Percentiles rank a stretch among this genome's conserved stretches.
Conservation (phyloP, 169 alveolate species). For the Plasmodium gaboni region DNA sequence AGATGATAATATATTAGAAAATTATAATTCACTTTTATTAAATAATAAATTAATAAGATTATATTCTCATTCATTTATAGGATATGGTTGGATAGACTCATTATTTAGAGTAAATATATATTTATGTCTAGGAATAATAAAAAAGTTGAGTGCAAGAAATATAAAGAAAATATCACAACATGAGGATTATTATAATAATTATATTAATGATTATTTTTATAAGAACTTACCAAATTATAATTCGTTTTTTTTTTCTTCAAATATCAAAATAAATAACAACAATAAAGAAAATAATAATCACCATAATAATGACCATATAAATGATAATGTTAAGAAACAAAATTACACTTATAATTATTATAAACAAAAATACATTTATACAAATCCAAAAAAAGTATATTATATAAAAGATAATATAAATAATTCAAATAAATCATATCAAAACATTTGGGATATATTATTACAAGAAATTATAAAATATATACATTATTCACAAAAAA, state of each 20-base stretch:
- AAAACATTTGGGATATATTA: not conserved
- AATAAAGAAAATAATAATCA: not conserved
- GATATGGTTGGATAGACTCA: conserved; percentile 1
- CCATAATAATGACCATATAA: not conserved
- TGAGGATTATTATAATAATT: not conserved
- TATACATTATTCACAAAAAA: not conserved
- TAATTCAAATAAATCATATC: not conserved
- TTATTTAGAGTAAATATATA: conserved; percentile 2
- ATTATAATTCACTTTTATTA: not conserved
- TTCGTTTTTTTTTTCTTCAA: not conserved
- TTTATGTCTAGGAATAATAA: not conserved
- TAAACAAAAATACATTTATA: too few species aligned
- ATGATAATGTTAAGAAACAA: not conserved
- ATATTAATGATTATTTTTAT: not conserved
- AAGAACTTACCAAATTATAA: not conserved
- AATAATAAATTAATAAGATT: not conserved
- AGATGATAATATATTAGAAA: not conserved
- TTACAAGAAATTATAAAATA: not conserved
- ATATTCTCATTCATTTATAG: conserved; percentile 3
- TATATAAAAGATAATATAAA: not conserved
- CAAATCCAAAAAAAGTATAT: not conserved
- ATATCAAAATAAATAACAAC: not conserved
- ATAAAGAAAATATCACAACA: not conserved
- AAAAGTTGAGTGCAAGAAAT: not conserved
- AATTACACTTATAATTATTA: not conserved